Percentiles rank a stretch among this genome's conserved stretches.
Conservation (phyloP, 495 filamentous ascomycete species). For the Neurospora sp. region DNA sequence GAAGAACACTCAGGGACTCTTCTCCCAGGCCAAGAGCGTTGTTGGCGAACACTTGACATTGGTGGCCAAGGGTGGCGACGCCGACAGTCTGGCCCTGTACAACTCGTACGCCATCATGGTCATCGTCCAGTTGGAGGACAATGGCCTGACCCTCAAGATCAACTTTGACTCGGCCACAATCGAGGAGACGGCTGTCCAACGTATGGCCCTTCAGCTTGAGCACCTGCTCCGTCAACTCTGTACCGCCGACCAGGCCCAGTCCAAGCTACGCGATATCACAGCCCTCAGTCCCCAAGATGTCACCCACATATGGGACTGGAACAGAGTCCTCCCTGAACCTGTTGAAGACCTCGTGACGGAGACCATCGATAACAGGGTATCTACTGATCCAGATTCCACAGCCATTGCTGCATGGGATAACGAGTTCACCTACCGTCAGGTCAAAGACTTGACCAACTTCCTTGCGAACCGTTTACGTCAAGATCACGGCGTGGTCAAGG, state of each 20-base stretch:
- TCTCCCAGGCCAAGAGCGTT: neutral
- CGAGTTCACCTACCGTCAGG: too few species aligned
- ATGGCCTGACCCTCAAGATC: neutral
- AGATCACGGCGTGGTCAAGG: too few species aligned
- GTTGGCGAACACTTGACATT: neutral
- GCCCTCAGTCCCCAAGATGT: constrained; percentile 12
- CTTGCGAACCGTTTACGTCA: too few species aligned
- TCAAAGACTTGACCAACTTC: too few species aligned
- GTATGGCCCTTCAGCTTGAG: constrained; percentile 17
- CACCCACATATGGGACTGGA: constrained; percentile 3
- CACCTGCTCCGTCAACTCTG: constrained; percentile 10
- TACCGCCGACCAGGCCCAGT: neutral
- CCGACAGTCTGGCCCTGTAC: neutral
- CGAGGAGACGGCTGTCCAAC: constrained; percentile 13
- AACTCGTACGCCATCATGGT: neutral
- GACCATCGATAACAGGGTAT: too few species aligned
- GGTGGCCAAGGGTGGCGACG: neutral
- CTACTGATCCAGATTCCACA: too few species aligned
- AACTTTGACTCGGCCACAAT: constrained; percentile 15
- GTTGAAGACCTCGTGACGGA: too few species aligned
- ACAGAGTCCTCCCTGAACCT: too few species aligned
- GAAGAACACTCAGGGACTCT: neutral
- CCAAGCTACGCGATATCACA: constrained; percentile 8
- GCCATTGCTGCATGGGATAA: too few species aligned
- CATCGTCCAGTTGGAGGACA: neutral